Conservation (phyloP, 148 eudicot genomes). For the Spergularia marina region DNA sequence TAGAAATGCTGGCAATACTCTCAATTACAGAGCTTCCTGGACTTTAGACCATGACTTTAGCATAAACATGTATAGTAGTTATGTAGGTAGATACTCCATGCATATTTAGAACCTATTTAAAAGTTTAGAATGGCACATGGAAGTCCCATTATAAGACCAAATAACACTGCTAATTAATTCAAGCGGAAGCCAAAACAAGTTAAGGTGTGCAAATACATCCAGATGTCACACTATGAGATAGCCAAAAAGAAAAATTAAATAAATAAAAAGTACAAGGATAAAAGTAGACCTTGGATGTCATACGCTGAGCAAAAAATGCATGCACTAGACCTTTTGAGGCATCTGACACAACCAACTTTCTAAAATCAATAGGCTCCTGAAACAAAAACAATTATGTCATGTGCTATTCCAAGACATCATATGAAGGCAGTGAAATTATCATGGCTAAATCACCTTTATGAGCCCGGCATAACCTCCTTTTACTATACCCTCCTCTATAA, state of each 20-base stretch:
- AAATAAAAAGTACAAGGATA: not conserved
- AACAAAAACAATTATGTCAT: constrained; percentile 19
- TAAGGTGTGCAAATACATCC: no score
- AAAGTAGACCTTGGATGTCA: constrained; percentile 61
- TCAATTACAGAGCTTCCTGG: not conserved
- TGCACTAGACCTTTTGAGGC: constrained; percentile 85
- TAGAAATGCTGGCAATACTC: not conserved
- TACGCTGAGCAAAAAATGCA: constrained; percentile 76
- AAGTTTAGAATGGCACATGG: not conserved
- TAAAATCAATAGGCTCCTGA: constrained; percentile 69
- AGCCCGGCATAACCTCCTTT: constrained; percentile 83
- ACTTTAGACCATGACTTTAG: not conserved
- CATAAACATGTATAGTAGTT: not conserved
- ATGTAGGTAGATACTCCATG: not conserved
- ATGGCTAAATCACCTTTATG: constrained; percentile 50
- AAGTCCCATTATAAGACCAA: not conserved
- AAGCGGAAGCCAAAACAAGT: not conserved
- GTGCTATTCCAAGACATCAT: constrained; percentile 3
- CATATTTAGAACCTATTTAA: not conserved
- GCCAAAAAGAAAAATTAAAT: not conserved
- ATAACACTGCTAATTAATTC: not conserved
- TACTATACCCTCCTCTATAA: constrained; percentile 75
- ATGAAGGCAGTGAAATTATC: not conserved
- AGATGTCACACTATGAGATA: not conserved
- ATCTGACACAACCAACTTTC: constrained; percentile 57